These are phyloP conservation scores for Dittrichia graveolens DNA, from an alignment of 129 eudicot species.

Conservation along the genomic window DNA sequence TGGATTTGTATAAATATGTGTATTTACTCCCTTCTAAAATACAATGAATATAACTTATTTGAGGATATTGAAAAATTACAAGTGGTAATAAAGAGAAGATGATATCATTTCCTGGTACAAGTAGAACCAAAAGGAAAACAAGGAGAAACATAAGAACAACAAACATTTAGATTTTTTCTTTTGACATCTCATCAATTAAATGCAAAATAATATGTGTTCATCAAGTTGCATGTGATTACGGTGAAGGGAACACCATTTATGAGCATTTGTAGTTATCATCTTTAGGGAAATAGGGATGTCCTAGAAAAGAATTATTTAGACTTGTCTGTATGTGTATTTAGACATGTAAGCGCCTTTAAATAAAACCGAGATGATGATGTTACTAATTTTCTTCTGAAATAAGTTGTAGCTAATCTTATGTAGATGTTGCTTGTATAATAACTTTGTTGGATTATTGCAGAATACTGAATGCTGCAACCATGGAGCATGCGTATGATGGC, in stretches of 20 bases:
- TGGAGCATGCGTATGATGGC: conserved; percentile 82
- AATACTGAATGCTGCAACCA: conserved; percentile 72
- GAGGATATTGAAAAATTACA: conserved; percentile 8
- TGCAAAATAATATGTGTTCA: conserved; percentile 9
- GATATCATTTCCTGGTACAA: neutral
- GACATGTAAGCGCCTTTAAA: neutral
- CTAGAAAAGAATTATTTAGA: neutral
- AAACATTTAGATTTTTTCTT: neutral
- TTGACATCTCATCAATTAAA: neutral
- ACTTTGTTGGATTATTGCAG: conserved; percentile 43
- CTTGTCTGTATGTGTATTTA: neutral
- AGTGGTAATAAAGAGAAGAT: neutral
- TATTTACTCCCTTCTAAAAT: neutral
- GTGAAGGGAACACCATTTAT: neutral
- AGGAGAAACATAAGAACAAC: neutral
- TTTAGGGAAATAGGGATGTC: conserved; percentile 12
- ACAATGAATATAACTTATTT: neutral
- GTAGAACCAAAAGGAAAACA: too few species aligned
- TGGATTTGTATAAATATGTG: neutral
- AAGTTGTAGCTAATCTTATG: conserved; percentile 5
- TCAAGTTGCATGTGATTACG: conserved; percentile 6
- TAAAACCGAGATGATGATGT: conserved; percentile 1
- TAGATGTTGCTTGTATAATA: conserved; percentile 10
- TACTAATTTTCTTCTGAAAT: conserved; percentile 5
- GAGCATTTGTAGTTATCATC: neutral